Conservation (phyloP, 1,139 yeast genomes). For the Sugiyamaella grinbergsii region DNA sequence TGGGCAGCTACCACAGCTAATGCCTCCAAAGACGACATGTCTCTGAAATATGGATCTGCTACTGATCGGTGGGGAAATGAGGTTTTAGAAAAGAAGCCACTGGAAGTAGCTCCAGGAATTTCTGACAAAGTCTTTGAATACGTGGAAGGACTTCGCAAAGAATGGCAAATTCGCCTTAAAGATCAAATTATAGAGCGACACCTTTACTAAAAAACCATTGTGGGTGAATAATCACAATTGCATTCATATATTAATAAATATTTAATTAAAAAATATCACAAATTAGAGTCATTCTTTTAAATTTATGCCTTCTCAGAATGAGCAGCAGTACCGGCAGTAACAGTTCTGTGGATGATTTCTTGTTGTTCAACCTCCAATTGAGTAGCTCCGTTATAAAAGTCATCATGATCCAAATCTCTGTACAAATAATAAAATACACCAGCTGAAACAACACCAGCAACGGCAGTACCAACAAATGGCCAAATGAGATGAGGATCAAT, state of each 20-base stretch:
- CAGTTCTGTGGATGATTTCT: constrained; percentile 1
- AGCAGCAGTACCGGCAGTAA: background rate
- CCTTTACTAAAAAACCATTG: constrained; percentile 25
- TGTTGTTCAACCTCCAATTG: constrained; percentile 1
- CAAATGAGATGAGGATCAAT: constrained; percentile 57
- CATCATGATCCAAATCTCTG: constrained; percentile 53
- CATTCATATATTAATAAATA: too few relatives aligned
- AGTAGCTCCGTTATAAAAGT: constrained; percentile 16
- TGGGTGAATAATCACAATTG: background rate
- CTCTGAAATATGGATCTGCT: constrained; percentile 74
- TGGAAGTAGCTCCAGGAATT: constrained; percentile 53
- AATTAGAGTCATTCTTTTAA: background rate
- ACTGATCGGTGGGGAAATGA: constrained; percentile 64
- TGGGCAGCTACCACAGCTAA: constrained; percentile 56
- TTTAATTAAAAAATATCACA: background rate
- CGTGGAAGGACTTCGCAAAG: constrained; percentile 54
- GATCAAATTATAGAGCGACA: constrained; percentile 60
- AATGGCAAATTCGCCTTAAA: constrained; percentile 71
- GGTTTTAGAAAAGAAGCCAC: constrained; percentile 55
- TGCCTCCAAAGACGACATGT: constrained; percentile 51
- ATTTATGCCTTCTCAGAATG: constrained; percentile 6
- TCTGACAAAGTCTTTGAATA: constrained; percentile 63
- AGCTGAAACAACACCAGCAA: constrained; percentile 60
- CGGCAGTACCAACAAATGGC: constrained; percentile 56
- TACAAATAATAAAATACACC: constrained; percentile 59